These are phyloP conservation scores for Sporothrix protearum DNA, from an alignment of 2,329 filamentous ascomycete genomes.

Conservation along the genomic window DNA sequence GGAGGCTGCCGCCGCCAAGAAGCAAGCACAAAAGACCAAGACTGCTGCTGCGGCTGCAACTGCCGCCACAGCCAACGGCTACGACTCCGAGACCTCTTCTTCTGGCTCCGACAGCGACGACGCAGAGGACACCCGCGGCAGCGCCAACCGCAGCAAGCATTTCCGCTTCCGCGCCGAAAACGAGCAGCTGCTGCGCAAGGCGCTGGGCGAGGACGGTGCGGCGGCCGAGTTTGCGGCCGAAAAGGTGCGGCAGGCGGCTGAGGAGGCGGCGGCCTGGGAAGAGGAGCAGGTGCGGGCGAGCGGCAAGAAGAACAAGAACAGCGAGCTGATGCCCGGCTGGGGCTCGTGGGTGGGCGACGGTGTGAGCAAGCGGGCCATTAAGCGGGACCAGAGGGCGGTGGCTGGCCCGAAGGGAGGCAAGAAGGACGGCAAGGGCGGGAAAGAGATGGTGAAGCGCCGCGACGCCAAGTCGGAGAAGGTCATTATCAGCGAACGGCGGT, in stretches of 20 bases:
- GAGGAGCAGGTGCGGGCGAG: conserved; percentile 54
- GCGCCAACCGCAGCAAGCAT: conserved; percentile 32
- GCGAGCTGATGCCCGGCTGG: conserved; percentile 90
- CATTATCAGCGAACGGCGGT: conserved; percentile 89
- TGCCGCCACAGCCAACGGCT: conserved; percentile 36
- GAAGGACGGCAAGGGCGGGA: conserved; percentile 49
- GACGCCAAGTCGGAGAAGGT: conserved; percentile 79
- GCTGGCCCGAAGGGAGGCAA: conserved; percentile 48
- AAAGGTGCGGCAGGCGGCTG: conserved; percentile 66
- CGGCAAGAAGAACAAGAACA: conserved; percentile 58
- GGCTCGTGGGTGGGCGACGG: conserved; percentile 87
- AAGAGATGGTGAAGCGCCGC: conserved; percentile 74
- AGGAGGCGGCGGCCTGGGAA: conserved; percentile 77
- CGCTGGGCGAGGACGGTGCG: conserved; percentile 79
- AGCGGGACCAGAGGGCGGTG: conserved; percentile 46
- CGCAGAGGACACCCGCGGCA: conserved; percentile 35
- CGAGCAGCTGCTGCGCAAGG: conserved; percentile 69
- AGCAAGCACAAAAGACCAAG: too few species aligned
- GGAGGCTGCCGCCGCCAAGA: neutral
- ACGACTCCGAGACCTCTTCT: conserved; percentile 37
- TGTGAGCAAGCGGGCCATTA: conserved; percentile 66
- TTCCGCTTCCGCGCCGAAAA: conserved; percentile 58
- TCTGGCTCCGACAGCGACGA: conserved; percentile 25
- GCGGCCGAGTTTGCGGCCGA: conserved; percentile 75
- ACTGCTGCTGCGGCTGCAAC: conserved; percentile 29